These are phyloP conservation scores for Crithidia expoeki DNA, from an alignment of 208 protist species.

Conservation along the genomic window DNA sequence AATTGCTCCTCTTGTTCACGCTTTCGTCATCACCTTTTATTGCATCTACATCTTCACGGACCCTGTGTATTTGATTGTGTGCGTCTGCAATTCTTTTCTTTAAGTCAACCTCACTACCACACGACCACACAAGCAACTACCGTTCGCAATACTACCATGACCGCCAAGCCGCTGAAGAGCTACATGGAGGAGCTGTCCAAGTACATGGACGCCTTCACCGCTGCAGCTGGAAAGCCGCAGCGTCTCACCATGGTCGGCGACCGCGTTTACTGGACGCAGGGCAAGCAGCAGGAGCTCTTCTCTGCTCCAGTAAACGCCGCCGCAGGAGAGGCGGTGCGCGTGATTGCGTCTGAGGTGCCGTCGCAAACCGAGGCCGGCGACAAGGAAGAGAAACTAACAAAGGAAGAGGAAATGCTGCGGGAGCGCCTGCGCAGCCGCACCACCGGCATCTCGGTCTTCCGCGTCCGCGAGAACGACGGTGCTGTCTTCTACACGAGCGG, in stretches of 20 bases:
- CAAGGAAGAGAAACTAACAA: constrained; percentile 40
- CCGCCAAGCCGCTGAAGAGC: constrained; percentile 22
- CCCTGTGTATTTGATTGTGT: too few species aligned
- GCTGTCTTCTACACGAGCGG: constrained; percentile 74
- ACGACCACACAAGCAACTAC: background rate
- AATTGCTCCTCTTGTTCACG: too few species aligned
- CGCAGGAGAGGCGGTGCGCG: constrained; percentile 18
- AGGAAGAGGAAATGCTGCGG: constrained; percentile 86
- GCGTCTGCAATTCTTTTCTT: too few species aligned
- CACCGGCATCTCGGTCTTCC: constrained; percentile 69
- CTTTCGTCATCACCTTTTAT: too few species aligned
- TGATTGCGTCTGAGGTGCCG: constrained; percentile 25
- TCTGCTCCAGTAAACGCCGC: constrained; percentile 27
- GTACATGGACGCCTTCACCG: constrained; percentile 37
- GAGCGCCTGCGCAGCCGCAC: constrained; percentile 68
- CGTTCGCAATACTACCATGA: constrained; percentile 6
- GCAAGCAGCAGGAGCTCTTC: constrained; percentile 73
- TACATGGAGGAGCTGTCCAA: constrained; percentile 55
- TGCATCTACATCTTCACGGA: too few species aligned
- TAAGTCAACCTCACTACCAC: too few species aligned
- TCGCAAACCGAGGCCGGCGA: background rate
- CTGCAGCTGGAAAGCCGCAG: constrained; percentile 60
- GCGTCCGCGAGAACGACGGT: constrained; percentile 51
- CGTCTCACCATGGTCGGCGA: constrained; percentile 58
- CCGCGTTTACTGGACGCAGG: constrained; percentile 82